phyloP scores from a whole-genome alignment of 1,284 basidiomycete genomes.

The Puccinia hordei region DNA sequence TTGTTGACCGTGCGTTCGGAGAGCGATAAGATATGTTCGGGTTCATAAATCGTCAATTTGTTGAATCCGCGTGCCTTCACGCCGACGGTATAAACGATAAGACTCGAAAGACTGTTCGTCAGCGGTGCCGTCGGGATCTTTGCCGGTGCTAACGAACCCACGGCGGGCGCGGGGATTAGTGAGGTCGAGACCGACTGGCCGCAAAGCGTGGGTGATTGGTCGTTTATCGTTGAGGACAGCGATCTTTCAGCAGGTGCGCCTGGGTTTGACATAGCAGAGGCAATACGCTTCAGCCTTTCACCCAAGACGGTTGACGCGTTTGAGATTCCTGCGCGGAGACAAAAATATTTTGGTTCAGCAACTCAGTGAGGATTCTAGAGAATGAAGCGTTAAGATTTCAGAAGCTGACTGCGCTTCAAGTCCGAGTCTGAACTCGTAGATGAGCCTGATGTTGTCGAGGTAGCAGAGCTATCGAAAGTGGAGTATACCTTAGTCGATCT shows the following conservation, averaged over 20 bases:
- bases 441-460: constrained; percentile 52
- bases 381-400: background rate
- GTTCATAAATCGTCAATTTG: constrained; percentile 81
- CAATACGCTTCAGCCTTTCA: constrained; percentile 35
- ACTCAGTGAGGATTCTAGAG: background rate
- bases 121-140: constrained; percentile 34
- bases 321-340: constrained; percentile 24
- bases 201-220: background rate
- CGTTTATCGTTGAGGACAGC: background rate
- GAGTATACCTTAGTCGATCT: constrained; percentile 1
- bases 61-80: constrained; percentile 92
- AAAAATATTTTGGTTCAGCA: background rate
- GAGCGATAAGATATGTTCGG: constrained; percentile 88
- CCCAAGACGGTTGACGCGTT: constrained; percentile 39
- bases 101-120: constrained; percentile 70
- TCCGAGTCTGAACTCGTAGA: constrained; percentile 56
- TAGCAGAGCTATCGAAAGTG: constrained; percentile 11
- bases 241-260: background rate
- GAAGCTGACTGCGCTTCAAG: constrained; percentile 53
- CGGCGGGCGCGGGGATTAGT: constrained; percentile 1
- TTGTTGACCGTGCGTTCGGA: constrained; percentile 76
- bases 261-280: constrained; percentile 22
- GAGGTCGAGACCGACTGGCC: background rate
- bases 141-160: background rate
- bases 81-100: constrained; percentile 92